Evolutionary conservation across 768 basidiomycete genomes (phyloP), one percentile per base, ranked within the genome.

Genomic region (Neoboletus magnificus): DNA sequence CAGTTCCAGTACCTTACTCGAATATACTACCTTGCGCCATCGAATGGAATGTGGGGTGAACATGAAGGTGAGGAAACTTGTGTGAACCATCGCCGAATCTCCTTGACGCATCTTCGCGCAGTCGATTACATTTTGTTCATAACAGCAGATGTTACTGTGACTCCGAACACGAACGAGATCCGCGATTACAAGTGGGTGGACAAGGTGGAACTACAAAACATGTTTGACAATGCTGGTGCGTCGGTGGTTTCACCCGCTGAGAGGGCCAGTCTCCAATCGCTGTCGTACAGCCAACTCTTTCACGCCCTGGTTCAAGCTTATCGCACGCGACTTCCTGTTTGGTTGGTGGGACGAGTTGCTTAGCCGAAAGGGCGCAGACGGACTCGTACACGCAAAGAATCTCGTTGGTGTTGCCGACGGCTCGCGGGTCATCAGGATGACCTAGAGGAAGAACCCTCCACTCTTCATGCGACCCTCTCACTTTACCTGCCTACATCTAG

Each of bases 281-380:
- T 56, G 36, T 22, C 20, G 55, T 9, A 6, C 64, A 96, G 93
- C 73, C 54, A 91, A 91, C 70, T 83, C 82, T 2, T 99, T 99
- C 72, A 99, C 97, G 8, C 97, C 97, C 0, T 99, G 97, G 97
- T 99, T 99, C 84, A 92, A 94, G 72, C 85, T 98, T 29, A 98
- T 99, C 66, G 94, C 93, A 2, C 84, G 94, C 4, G 93, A 98
- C 70, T 96, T 96, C 73, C 79, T 99, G 41, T 98, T 95, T 68
- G 92, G 91, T 23, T 99, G 97, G 97, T 99, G 97, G 97, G 93
- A 97, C 66, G 87, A 89, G 57, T 83, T 99, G 41, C 66, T 88
- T 58, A 76, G 75, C 51, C 84, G 89, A 36, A 83, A 77, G 67
- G 76, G 77, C 57, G 60, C 56, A 13, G 65, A 83, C 18, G 89